Conservation (phyloP, 2,329 filamentous ascomycete species). For the Cercospora beticola region DNA sequence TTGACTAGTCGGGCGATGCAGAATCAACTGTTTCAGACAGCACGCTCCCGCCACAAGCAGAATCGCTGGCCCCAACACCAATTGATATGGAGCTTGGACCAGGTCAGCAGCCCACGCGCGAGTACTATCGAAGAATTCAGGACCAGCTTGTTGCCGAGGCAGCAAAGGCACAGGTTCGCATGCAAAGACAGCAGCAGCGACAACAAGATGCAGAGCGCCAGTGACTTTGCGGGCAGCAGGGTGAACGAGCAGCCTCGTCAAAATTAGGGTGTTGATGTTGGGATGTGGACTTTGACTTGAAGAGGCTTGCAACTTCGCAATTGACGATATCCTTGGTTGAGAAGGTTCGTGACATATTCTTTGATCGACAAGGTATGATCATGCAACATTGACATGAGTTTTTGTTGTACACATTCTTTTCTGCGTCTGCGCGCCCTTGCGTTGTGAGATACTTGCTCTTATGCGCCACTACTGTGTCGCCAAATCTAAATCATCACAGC, state of each 20-base stretch:
- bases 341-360: neutral
- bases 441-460: neutral
- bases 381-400: neutral
- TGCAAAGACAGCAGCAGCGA: neutral
- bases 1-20: constrained; percentile 20
- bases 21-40: neutral
- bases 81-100: neutral
- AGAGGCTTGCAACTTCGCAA: neutral
- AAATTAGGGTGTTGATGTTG: neutral
- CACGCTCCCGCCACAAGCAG: neutral
- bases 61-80: neutral
- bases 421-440: neutral
- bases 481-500: neutral
- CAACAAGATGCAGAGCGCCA: neutral
- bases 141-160: neutral
- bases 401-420: neutral
- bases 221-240: neutral
- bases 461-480: neutral
- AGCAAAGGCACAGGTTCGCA: neutral
- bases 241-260: neutral
- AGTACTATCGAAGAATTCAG: neutral
- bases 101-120: neutral
- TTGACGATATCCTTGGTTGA: neutral
- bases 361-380: neutral
- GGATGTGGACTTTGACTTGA: neutral